These are phyloP conservation scores for Kluyveromyces sp. DNA, from an alignment of 1,139 yeast genomes.

Conservation along the genomic window DNA sequence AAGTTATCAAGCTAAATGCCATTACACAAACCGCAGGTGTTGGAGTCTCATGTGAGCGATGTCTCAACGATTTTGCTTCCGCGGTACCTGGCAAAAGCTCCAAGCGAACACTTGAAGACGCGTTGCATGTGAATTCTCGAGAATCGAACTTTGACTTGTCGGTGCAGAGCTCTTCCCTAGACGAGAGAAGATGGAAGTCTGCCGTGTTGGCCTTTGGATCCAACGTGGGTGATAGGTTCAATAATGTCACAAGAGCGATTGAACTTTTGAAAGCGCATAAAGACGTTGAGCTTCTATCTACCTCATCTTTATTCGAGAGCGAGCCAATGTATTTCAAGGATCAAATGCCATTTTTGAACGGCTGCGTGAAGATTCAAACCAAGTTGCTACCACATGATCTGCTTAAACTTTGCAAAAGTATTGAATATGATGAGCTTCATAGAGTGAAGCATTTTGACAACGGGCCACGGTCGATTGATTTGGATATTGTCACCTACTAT, in stretches of 20 bases:
- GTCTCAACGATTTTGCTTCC: constrained; percentile 32
- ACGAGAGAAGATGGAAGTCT: constrained; percentile 35
- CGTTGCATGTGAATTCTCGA: background rate
- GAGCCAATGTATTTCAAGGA: constrained; percentile 87
- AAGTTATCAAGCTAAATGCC: constrained; percentile 82
- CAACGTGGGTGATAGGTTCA: constrained; percentile 66
- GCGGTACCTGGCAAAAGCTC: background rate
- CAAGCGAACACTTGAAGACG: no score
- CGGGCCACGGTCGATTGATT: constrained; percentile 87
- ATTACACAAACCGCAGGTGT: constrained; percentile 83
- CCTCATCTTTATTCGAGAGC: constrained; percentile 78
- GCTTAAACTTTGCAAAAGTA: constrained; percentile 54
- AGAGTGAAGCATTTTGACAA: constrained; percentile 75
- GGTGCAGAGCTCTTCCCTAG: constrained; percentile 7
- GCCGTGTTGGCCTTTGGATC: constrained; percentile 88
- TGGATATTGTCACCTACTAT: constrained; percentile 68
- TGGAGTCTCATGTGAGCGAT: constrained; percentile 67
- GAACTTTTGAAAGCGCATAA: constrained; percentile 37
- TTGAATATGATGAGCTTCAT: constrained; percentile 67
- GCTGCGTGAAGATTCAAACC: constrained; percentile 61
- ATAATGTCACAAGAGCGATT: constrained; percentile 55
- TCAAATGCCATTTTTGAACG: constrained; percentile 80
- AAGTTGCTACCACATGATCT: constrained; percentile 56
- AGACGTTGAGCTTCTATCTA: constrained; percentile 43
- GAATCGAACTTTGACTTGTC: constrained; percentile 26